Evolutionary conservation across 2,329 filamentous ascomycete species (phyloP), one percentile per base, ranked within the genome.

Genomic region (Pseudonectria buxi): DNA sequence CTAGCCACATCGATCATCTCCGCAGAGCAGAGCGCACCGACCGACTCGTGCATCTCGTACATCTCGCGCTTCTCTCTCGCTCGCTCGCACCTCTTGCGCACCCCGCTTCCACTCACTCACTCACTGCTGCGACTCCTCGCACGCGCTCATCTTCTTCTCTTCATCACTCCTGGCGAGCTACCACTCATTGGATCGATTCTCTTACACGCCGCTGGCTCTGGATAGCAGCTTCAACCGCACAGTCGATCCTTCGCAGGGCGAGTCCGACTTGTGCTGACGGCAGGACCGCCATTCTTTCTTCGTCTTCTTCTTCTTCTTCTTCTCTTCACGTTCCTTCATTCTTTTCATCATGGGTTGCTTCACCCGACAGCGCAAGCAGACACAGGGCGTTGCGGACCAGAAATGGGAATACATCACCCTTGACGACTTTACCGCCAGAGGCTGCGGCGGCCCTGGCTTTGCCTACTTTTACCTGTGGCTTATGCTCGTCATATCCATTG

Each of bases 321-420:
- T 36, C 27, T 26, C 24, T 14, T 10, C 27, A 26, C n/a, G 26
- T 33, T 30, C 24, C 29, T 39, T 36, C 11, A 30, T 38, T 42
- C 39, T 36, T 41, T 36, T 24, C 58, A 74, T 54, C 32, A 87
- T 88, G 83, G 71, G 74, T 49, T 84, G 80, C 56, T 68, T 76
- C 49, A 74, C 76, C 45, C 74, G 78, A 48, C 65, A 72, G 33
- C 68, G 69, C 38, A 83, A 83, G 56, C 59, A 69, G 56, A 73
- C 70, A 47, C 72, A 82, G 44, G 74, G 90, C 44, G 72, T 76
- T 44, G 80, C 85, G 41, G 90, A 95, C 63, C 86, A 92, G 66
- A 84, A 88, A 71, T 96, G 90, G 90, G 86, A 89, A 54, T 94
- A 89, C 59, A 89, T 96, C 58, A 76, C 64, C 49, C 64, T 76